Evolutionary conservation across 2,329 filamentous ascomycete genomes (phyloP).

Genomic region (Trichoderma oligosporum): DNA sequence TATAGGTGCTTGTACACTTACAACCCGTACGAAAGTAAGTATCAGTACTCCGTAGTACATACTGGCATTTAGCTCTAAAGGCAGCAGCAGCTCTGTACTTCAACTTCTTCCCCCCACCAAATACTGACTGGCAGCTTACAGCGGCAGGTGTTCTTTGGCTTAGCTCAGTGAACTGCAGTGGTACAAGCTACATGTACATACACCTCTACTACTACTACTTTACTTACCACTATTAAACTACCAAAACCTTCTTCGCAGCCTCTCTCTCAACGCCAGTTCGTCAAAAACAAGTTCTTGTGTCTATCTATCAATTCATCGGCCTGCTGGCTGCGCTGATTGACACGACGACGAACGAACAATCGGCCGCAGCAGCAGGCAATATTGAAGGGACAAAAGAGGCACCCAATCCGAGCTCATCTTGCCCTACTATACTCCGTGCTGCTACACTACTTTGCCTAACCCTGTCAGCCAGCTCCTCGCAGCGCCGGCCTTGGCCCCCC

Average conservation of each 20-base stretch:
- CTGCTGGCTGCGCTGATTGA: conserved; percentile 20
- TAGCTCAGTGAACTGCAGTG: conserved; percentile 8
- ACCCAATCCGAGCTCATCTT: conserved; percentile 19
- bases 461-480: conserved; percentile 13
- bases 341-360: not conserved
- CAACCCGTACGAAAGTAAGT: no score
- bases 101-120: no score
- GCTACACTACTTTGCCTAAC: not conserved
- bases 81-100: no score
- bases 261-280: conserved; percentile 21
- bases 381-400: conserved; percentile 13
- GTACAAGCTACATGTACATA: no score
- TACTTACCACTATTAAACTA: no score
- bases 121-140: conserved; percentile 3
- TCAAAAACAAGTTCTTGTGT: conserved; percentile 19
- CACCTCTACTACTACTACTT: no score
- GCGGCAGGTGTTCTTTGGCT: not conserved
- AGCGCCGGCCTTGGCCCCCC: conserved; percentile 3
- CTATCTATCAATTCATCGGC: conserved; percentile 22
- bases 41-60: no score
- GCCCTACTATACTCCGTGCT: conserved; percentile 15
- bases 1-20: no score
- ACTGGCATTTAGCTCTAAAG: no score
- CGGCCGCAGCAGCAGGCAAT: not conserved
- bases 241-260: not conserved